phyloP scores from a whole-genome alignment of 768 basidiomycete species.

The Filobasidium wieringae region DNA sequence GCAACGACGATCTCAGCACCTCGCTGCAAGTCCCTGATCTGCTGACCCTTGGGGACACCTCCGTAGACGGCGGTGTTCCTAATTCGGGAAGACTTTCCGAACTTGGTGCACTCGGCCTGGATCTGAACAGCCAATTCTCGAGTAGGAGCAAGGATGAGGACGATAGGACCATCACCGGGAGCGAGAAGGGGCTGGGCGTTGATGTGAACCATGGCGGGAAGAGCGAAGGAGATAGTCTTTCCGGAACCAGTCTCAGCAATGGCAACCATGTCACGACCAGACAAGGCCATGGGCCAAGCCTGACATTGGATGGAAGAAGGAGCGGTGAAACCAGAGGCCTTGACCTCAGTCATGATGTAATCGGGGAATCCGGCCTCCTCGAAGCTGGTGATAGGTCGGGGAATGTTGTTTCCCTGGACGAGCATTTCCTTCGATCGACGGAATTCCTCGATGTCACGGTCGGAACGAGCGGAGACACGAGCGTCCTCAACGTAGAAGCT shows the following conservation, averaged over 20 bases:
- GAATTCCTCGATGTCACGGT: constrained; percentile 82
- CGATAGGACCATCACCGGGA: constrained; percentile 94
- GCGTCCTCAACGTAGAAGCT: constrained; percentile 59
- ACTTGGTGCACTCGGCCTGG: constrained; percentile 96
- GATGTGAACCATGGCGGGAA: constrained; percentile 99
- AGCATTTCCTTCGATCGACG: constrained; percentile 73
- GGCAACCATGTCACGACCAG: constrained; percentile 76
- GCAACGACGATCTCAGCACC: constrained; percentile 97
- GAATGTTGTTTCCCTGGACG: constrained; percentile 79
- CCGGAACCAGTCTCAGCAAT: constrained; percentile 98
- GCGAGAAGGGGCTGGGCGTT: constrained; percentile 93
- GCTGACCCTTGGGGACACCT: constrained; percentile 95
- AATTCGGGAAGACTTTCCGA: constrained; percentile 78
- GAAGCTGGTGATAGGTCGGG: constrained; percentile 79
- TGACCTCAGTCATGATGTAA: constrained; percentile 86
- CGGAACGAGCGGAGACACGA: constrained; percentile 60
- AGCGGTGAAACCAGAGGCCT: constrained; percentile 75
- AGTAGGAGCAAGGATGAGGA: constrained; percentile 89
- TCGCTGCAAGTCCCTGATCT: constrained; percentile 92
- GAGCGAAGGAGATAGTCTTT: constrained; percentile 95
- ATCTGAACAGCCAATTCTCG: constrained; percentile 98
- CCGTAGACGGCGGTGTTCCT: constrained; percentile 98
- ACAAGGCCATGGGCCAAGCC: constrained; percentile 98
- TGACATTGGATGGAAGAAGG: constrained; percentile 98
- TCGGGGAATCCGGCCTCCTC: constrained; percentile 95